Base-by-base conservation (phyloP, 106 monocot species). In the Allium sativum region DNA sequence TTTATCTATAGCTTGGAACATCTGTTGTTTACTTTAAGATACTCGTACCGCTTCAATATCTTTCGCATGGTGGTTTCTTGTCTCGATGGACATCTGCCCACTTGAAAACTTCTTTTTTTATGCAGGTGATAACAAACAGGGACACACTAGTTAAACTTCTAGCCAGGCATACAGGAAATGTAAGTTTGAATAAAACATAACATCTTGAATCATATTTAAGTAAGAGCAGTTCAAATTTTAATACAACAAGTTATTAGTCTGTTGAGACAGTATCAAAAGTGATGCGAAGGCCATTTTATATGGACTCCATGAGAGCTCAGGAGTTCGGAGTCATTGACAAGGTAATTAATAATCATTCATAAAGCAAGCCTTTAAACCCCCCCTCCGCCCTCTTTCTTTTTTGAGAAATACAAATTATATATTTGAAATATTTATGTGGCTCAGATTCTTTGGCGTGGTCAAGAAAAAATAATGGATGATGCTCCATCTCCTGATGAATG, bases 301-400 rank as follows among this genome's bases (percentile, higher is more conserved):
- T 96, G 95, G 82, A 96, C 59, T 79, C 90, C 6, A 10, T 82
- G n/a, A 84, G 77, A 71, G 95, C 95, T 20, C 71, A 82, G 58
- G 84, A 96, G 58, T 96, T 96, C 58, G 95, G 95, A 43, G 89
- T 91, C 55, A 78, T 96, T 54, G 95, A 96, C 79, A 96, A 96
- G 90, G 95, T 96, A 87, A 52, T 14, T 40, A n/a, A 18, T 55
- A 17, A 12, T 7, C 42, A 46, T 40, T 7, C 41, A 42, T 46
- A 18, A 10, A 18, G 21, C 7, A 48, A 22, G 18, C 22, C 14
- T n/a, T 22, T 58, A 17, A n/a, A 0, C 43, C 12, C 42, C 42
- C 9, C 18, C 21, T 59, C n/a, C 43, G 9, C 42, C 42, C 9
- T 14, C 21, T 59, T 9, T 59, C 11, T 12, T 45, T 45, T 58